Conservation (phyloP, 768 basidiomycete species). For the Rubroboletus satanas region DNA sequence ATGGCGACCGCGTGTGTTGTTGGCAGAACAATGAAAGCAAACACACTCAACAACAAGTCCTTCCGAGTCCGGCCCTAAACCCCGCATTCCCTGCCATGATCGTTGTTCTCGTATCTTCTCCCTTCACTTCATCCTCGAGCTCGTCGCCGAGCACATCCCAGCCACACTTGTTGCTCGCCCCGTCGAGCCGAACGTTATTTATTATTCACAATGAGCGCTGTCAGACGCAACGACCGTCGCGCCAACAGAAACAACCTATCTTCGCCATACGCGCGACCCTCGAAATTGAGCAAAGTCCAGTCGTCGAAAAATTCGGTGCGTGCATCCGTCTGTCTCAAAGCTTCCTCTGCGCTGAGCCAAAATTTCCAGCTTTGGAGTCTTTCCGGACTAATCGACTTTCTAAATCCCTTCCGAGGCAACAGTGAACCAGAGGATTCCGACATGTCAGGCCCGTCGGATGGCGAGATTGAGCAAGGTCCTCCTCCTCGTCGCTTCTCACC, state of each 20-base stretch:
- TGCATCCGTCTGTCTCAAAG: neutral
- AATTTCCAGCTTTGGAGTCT: constrained; percentile 46
- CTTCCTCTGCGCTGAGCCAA: constrained; percentile 11
- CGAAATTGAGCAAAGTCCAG: constrained; percentile 19
- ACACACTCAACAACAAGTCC: constrained; percentile 13
- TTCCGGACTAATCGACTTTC: constrained; percentile 43
- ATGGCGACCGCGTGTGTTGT: constrained; percentile 19
- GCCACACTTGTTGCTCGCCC: neutral
- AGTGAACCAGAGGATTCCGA: constrained; percentile 23
- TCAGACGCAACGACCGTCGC: constrained; percentile 45
- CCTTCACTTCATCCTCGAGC: constrained; percentile 10
- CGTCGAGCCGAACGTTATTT: constrained; percentile 9
- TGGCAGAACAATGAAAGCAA: constrained; percentile 2
- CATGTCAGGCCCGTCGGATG: constrained; percentile 16
- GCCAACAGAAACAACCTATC: constrained; percentile 36
- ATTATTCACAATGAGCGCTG: constrained; percentile 48
- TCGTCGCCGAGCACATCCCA: constrained; percentile 5
- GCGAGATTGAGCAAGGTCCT: constrained; percentile 28
- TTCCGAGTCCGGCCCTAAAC: constrained; percentile 32
- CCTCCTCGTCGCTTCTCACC: constrained; percentile 25
- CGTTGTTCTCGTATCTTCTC: constrained; percentile 24
- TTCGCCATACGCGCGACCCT: constrained; percentile 55
- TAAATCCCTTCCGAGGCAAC: constrained; percentile 44
- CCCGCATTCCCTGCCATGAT: constrained; percentile 14
- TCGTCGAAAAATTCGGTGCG: constrained; percentile 48